phyloP scores from a whole-genome alignment of 2,329 filamentous ascomycete genomes.

The Xenosphaeropsis pyriputrescens region DNA sequence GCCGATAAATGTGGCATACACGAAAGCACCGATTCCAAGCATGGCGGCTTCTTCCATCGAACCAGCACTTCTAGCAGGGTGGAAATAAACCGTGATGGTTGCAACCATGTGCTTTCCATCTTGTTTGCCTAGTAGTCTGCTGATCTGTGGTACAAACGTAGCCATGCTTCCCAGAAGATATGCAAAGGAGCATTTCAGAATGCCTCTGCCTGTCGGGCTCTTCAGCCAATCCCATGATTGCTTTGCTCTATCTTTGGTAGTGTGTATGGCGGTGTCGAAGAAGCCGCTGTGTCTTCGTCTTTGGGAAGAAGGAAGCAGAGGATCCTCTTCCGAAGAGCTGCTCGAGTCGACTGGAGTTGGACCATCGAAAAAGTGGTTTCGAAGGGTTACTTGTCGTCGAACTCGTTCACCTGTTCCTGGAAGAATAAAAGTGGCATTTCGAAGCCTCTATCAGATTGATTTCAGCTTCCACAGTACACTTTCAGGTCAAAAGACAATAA shows the following conservation, averaged over 20 bases:
- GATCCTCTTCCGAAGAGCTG: slow-evolving; percentile 2
- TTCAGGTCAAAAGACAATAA: not conserved
- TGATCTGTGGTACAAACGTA: slow-evolving; percentile 65
- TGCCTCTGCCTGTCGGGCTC: slow-evolving; percentile 62
- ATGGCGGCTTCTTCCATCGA: slow-evolving; percentile 80
- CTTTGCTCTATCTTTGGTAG: slow-evolving; percentile 19
- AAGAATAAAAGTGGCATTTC: slow-evolving; percentile 76
- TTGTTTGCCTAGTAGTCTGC: slow-evolving; percentile 61
- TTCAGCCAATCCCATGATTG: slow-evolving; percentile 42
- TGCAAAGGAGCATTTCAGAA: slow-evolving; percentile 82
- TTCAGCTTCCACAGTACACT: not conserved
- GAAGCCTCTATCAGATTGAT: slow-evolving; percentile 43
- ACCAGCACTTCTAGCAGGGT: slow-evolving; percentile 72
- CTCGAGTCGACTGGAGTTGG: slow-evolving; percentile 3
- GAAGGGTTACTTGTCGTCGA: slow-evolving; percentile 65
- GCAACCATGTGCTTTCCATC: slow-evolving; percentile 92
- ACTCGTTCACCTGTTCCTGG: slow-evolving; percentile 76
- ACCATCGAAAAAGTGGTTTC: slow-evolving; percentile 25
- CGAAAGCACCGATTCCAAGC: slow-evolving; percentile 62
- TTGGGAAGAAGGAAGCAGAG: slow-evolving; percentile 6
- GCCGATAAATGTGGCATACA: slow-evolving; percentile 63
- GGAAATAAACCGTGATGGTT: slow-evolving; percentile 89
- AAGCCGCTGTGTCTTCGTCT: slow-evolving; percentile 14
- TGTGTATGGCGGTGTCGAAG: slow-evolving; percentile 17
- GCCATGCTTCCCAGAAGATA: slow-evolving; percentile 78